A percentile compares a stretch with the other conserved stretches of the same genome.
These are phyloP conservation scores for Rhodomyrtus psidioides DNA, from an alignment of 441 rosid species.

Conservation along the genomic window DNA sequence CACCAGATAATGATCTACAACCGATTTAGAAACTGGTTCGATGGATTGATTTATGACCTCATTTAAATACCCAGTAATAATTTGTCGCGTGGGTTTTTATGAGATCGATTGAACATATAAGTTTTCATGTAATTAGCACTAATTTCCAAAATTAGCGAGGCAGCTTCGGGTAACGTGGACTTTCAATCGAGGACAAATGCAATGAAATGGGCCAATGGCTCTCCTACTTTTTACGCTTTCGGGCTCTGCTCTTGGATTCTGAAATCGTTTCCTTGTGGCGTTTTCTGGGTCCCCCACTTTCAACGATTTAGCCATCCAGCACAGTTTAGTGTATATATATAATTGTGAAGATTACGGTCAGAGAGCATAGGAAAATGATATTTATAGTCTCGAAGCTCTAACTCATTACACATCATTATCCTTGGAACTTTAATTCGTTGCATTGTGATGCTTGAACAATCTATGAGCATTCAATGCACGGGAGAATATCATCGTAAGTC, in stretches of 20 bases:
- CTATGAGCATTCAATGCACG: neutral
- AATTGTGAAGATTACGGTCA: neutral
- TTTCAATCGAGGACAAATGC: neutral
- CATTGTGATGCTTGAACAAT: neutral
- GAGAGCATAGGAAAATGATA: neutral
- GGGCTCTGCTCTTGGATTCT: neutral
- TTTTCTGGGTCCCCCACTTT: neutral
- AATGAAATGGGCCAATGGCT: neutral
- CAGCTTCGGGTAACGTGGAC: neutral
- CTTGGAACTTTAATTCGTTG: neutral
- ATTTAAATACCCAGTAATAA: rapidly evolving
- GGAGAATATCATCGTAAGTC: neutral
- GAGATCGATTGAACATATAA: neutral
- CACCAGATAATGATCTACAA: neutral
- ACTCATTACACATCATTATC: neutral
- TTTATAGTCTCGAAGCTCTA: neutral
- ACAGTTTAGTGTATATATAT: neutral
- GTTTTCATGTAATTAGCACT: neutral
- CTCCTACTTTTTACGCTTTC: neutral
- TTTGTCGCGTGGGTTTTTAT: neutral
- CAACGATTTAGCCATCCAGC: neutral
- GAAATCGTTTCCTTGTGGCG: neutral
- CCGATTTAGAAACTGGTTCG: neutral
- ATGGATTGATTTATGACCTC: too few species aligned
- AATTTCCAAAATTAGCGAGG: neutral